Evolutionary conservation across 371 early-diverging fungal species (phyloP).

Genomic region (Zychaea mexicana): DNA sequence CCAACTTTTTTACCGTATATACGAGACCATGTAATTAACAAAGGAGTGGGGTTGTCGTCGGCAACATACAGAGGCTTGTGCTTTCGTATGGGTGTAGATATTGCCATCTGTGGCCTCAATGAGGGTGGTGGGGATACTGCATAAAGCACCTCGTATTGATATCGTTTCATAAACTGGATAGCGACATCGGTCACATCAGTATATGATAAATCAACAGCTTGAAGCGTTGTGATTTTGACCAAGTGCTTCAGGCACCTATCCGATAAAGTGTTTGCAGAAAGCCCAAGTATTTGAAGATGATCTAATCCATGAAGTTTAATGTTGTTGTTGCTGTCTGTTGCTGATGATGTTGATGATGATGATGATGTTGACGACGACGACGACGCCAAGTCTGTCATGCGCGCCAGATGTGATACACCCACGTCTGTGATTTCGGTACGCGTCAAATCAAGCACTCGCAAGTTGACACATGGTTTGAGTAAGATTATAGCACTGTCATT

Average conservation of each 20-base stretch:
- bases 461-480: background rate
- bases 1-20: background rate
- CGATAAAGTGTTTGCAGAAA: background rate
- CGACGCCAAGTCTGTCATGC: background rate
- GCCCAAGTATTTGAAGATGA: background rate
- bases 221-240: background rate
- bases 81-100: no score
- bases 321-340: no score
- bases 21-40: background rate
- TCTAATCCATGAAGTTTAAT: background rate
- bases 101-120: no score
- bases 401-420: background rate
- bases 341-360: no score
- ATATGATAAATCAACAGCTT: background rate
- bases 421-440: background rate
- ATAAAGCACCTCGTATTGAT: background rate
- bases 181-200: background rate
- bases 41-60: no score
- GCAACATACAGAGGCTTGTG: no score
- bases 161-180: background rate
- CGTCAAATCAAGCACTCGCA: slow-evolving; percentile 10
- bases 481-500: background rate
- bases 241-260: background rate
- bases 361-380: no score
- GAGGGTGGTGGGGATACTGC: background rate